Evolutionary conservation across 108 stramenopile genomes (phyloP).

Genomic region (Cylindrotheca fusiformis): DNA sequence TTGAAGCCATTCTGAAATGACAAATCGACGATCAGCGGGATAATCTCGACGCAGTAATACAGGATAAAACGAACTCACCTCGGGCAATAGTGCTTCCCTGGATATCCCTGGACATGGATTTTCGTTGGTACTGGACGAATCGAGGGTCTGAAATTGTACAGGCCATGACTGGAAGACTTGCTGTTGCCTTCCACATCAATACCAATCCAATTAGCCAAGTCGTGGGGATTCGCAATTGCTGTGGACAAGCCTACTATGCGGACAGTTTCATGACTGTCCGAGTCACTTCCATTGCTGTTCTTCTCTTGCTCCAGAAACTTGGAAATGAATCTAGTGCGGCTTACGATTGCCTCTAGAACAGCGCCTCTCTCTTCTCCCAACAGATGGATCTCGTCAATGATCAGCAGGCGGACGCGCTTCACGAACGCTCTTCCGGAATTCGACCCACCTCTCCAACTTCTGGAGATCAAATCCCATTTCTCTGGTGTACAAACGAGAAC

Average conservation of each 20-base stretch:
- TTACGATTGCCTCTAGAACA: constrained; percentile 97
- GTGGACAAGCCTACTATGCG: constrained; percentile 96
- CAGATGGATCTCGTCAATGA: constrained; percentile 99
- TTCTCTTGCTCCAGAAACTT: constrained; percentile 36
- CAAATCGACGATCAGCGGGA: background rate
- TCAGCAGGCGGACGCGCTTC: constrained; percentile 80
- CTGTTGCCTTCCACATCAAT: constrained; percentile 61
- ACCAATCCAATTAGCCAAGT: constrained; percentile 98
- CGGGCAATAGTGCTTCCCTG: constrained; percentile 90
- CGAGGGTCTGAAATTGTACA: constrained; percentile 96
- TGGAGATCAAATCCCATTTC: constrained; percentile 98
- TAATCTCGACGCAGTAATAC: background rate
- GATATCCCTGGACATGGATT: constrained; percentile 95
- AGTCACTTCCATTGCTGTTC: constrained; percentile 16
- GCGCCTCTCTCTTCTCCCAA: constrained; percentile 98
- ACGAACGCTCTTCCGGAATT: constrained; percentile 67
- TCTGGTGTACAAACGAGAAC: constrained; percentile 98
- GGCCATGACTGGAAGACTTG: constrained; percentile 30
- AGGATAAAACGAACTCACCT: constrained; percentile 9
- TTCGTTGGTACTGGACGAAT: constrained; percentile 95
- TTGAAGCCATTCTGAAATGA: constrained; percentile 89
- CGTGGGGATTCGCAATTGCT: constrained; percentile 94
- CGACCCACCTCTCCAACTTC: constrained; percentile 87
- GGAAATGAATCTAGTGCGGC: constrained; percentile 92
- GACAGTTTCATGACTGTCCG: constrained; percentile 39